Percentiles rank a stretch among this genome's conserved stretches.
Conservation (phyloP, 345 rosid species). For the Triadica sebifera region DNA sequence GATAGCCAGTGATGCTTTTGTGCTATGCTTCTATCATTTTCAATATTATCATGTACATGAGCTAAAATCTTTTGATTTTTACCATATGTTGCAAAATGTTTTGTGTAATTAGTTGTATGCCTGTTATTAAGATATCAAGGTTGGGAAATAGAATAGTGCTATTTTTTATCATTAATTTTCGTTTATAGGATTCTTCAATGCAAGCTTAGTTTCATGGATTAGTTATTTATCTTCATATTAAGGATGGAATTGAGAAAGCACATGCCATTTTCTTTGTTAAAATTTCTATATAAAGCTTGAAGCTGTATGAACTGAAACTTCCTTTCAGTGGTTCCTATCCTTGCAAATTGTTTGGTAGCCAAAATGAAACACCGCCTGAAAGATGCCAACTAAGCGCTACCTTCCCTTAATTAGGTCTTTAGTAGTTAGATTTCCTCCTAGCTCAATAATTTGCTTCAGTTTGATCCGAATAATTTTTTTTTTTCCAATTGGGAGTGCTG, state of each 20-base stretch:
- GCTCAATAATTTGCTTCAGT: not conserved
- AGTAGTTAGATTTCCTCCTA: not conserved
- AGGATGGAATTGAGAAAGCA: not conserved
- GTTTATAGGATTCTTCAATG: too few relatives aligned
- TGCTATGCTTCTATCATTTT: not conserved
- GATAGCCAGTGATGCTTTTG: conserved; percentile 2
- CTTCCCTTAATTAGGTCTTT: not conserved
- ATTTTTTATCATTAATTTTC: too few relatives aligned
- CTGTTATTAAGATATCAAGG: too few relatives aligned
- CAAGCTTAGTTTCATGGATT: not conserved
- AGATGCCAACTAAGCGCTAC: not conserved
- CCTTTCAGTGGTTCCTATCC: not conserved
- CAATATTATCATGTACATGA: not conserved
- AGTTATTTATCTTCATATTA: not conserved
- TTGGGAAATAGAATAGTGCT: too few relatives aligned
- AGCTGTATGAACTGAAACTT: not conserved
- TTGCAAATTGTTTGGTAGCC: not conserved
- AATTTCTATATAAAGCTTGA: not conserved
- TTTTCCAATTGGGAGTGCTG: not conserved
- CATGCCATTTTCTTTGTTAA: not conserved
- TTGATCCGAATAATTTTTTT: too few relatives aligned
- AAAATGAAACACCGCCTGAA: not conserved
- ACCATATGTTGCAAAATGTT: not conserved
- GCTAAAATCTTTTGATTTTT: not conserved
- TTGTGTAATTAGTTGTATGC: not conserved